Base-by-base conservation (phyloP, 2,329 filamentous ascomycete species). In the Cadophora sp. region DNA sequence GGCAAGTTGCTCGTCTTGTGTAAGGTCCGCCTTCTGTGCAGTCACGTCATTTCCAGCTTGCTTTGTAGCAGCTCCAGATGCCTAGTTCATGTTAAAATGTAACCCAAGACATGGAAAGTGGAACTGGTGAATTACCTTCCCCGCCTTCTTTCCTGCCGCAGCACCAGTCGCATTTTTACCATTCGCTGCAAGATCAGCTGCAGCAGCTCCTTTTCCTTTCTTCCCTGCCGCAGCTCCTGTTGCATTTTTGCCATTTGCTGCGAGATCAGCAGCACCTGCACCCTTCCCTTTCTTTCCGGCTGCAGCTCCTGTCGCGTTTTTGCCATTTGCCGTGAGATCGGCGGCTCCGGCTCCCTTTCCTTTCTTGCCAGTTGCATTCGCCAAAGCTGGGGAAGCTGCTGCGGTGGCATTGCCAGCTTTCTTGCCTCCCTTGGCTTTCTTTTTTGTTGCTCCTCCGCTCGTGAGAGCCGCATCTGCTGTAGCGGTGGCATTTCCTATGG, bases 261-360 rank as follows among this genome's bases (percentile, higher is more conserved):
- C 67, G 18, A 65, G 45, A 20, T 30, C 61, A 33, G 60, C 47
- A 16, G 47, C 62, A n/a, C 47, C 45, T 11, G 53, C 50, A 9
- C 59, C 70, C 16, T 68, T 69, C 13, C 56, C 67, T 45, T 68
- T 69, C 61, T 69, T 70, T 13, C 60, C 61, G n/a, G 66, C 63
- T 0, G 62, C 67, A n/a, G 18, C 43, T 13, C 20, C 27, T 24
- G 59, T 62, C 0, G 47, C 58, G 33, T 53, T 62, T 20, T 39
- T 59, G 14, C 39, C 43, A 36, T 22, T n/a, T 7, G 39, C 14
- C 39, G 33, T 16, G 36, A 62, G 48, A 33, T 41, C 61, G 36
- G 60, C 47, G 18, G 55, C 66, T 20, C 48, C 51, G 18, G 53
- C 55, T 4, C 60, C 71, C 16, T 68, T 70, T 20, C 58, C 67